phyloP scores from a whole-genome alignment of 2,329 filamentous ascomycete species.

The Sclerotinia glacialis region DNA sequence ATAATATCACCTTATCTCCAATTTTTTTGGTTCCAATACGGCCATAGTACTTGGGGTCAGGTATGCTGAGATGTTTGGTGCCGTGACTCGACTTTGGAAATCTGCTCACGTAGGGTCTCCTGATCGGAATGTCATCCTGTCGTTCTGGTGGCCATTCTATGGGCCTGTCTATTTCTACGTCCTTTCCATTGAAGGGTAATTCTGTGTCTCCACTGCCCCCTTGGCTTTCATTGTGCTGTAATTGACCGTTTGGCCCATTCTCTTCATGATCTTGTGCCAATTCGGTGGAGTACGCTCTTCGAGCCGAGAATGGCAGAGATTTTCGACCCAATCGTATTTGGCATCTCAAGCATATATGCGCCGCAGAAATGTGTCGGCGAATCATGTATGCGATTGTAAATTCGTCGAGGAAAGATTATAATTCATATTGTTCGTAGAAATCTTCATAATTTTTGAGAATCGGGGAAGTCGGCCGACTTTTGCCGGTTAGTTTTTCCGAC shows the following conservation, averaged over 20 bases:
- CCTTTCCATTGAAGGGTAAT: not conserved
- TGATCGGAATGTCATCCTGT: not conserved
- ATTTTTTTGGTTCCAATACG: slow-evolving; percentile 27
- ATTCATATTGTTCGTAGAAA: not conserved
- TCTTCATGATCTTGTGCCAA: slow-evolving; percentile 4
- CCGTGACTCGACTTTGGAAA: not conserved
- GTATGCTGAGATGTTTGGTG: not conserved
- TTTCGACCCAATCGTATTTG: slow-evolving; percentile 33
- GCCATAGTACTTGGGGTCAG: slow-evolving; percentile 26
- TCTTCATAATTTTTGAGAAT: slow-evolving; percentile 8
- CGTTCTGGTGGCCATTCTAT: not conserved
- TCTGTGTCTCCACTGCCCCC: not conserved
- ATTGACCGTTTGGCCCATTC: slow-evolving; percentile 1
- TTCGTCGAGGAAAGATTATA: not conserved
- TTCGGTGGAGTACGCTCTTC: slow-evolving; percentile 20
- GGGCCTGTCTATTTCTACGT: not conserved
- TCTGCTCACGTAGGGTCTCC: not conserved
- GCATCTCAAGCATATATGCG: slow-evolving; percentile 40
- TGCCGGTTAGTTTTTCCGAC: slow-evolving; percentile 7
- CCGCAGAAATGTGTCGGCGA: slow-evolving; percentile 28
- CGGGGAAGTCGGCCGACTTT: slow-evolving; percentile 5
- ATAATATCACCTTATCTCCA: slow-evolving; percentile 30
- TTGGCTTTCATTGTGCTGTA: not conserved
- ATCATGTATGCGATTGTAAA: slow-evolving; percentile 39
- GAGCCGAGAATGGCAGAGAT: slow-evolving; percentile 7